These are phyloP conservation scores for Camelina laxa DNA, from an alignment of 345 rosid species.

Conservation along the genomic window DNA sequence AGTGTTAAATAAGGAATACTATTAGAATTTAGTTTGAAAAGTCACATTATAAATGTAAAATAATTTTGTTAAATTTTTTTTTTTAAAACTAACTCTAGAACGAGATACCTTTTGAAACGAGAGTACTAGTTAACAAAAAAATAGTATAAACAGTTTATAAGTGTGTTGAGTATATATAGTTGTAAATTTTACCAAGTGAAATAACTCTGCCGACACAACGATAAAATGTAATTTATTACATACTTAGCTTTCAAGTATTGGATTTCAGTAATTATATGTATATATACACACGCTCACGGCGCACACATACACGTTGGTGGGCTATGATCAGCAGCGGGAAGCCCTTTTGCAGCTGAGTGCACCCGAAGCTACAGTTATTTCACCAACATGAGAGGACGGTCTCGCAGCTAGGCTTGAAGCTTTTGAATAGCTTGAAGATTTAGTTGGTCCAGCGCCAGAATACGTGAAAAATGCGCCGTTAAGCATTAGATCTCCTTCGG, in stretches of 20 bases:
- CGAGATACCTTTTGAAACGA: neutral
- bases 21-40: neutral
- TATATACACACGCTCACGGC: neutral
- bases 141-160: too few relatives aligned
- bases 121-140: neutral
- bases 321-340: slow-evolving; percentile 62
- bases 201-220: slow-evolving; percentile 26
- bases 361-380: slow-evolving; percentile 63
- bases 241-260: slow-evolving; percentile 17
- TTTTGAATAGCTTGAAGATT: slow-evolving; percentile 72
- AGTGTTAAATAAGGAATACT: neutral
- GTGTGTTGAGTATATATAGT: slow-evolving; percentile 1
- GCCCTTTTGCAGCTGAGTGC: slow-evolving; percentile 68
- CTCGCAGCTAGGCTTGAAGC: slow-evolving; percentile 82
- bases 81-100: neutral
- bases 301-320: slow-evolving; percentile 11
- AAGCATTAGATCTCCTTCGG: slow-evolving; percentile 68
- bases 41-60: neutral
- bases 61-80: too few relatives aligned
- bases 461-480: slow-evolving; percentile 77
- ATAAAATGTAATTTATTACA: slow-evolving; percentile 36
- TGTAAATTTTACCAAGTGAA: neutral
- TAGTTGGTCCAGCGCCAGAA: slow-evolving; percentile 62
- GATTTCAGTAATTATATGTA: slow-evolving; percentile 5
- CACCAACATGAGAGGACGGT: slow-evolving; percentile 70